Percentiles rank a stretch among this genome's conserved stretches.
phyloP scores from a whole-genome alignment of 2,329 filamentous ascomycete genomes.

The Eutypella sp. region DNA sequence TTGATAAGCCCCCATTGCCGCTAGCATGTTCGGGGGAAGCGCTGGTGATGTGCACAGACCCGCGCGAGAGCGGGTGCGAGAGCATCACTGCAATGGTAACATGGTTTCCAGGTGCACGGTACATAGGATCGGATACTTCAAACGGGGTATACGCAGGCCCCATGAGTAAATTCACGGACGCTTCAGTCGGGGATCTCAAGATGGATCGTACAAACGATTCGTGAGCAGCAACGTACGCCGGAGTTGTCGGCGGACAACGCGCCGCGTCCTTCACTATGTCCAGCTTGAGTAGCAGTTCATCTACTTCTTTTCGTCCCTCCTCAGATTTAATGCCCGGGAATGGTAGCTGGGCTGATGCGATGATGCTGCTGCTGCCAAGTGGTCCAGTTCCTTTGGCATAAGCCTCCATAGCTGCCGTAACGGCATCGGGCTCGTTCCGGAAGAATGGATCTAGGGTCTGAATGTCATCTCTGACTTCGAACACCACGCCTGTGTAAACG shows the following conservation, averaged over 20 bases:
- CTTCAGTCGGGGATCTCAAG: background rate
- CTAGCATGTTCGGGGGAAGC: background rate
- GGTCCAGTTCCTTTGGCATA: background rate
- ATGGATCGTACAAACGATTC: background rate
- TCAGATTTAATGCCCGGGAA: background rate
- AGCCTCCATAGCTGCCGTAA: background rate
- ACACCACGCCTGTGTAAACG: slow-evolving; percentile 1
- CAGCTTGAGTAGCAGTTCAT: background rate
- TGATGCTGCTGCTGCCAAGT: background rate
- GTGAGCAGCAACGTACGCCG: background rate
- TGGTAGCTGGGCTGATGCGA: background rate
- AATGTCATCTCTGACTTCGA: background rate
- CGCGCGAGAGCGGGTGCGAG: background rate
- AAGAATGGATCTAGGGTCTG: background rate
- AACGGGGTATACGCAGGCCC: background rate
- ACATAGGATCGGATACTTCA: background rate
- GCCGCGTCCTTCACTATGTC: background rate
- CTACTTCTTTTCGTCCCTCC: background rate
- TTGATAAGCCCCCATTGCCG: background rate
- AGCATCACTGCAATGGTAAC: background rate
- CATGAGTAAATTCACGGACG: background rate
- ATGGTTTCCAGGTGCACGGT: background rate
- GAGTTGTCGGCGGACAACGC: background rate
- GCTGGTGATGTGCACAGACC: background rate
- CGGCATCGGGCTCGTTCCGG: background rate